Conservation (phyloP, 345 rosid genomes). For the Populus tremula region DNA sequence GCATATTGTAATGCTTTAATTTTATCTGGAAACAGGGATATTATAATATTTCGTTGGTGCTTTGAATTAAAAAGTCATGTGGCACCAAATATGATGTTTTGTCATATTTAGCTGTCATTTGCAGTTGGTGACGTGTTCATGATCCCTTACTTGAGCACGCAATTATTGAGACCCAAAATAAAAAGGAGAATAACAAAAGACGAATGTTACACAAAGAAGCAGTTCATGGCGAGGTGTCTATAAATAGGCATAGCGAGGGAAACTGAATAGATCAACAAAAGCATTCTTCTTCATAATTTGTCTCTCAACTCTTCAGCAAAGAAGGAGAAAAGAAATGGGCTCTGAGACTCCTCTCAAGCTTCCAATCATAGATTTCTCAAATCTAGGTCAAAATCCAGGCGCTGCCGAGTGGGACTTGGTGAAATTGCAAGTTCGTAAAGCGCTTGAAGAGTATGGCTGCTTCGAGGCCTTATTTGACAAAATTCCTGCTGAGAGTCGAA, state of each 20-base stretch:
- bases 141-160: no score
- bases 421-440: conserved; percentile 21
- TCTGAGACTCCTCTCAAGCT: conserved; percentile 24
- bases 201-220: no score
- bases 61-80: no score
- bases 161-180: no score
- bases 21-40: no score
- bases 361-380: conserved; percentile 33
- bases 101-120: no score
- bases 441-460: conserved; percentile 42
- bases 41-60: no score
- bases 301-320: background rate
- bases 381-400: conserved; percentile 19
- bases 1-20: no score
- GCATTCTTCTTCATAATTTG: background rate
- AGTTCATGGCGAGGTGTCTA: no score
- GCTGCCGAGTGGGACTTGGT: conserved; percentile 21
- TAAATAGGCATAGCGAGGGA: background rate
- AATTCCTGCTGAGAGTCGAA: conserved; percentile 17
- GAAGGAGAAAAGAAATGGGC: conserved; percentile 19
- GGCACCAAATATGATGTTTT: no score
- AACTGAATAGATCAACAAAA: background rate
- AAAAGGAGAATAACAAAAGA: no score
- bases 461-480: conserved; percentile 31
- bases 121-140: no score